Evolutionary conservation across 177 flowering plant genomes (phyloP).

Genomic region (Tripterygium wilfordii): DNA sequence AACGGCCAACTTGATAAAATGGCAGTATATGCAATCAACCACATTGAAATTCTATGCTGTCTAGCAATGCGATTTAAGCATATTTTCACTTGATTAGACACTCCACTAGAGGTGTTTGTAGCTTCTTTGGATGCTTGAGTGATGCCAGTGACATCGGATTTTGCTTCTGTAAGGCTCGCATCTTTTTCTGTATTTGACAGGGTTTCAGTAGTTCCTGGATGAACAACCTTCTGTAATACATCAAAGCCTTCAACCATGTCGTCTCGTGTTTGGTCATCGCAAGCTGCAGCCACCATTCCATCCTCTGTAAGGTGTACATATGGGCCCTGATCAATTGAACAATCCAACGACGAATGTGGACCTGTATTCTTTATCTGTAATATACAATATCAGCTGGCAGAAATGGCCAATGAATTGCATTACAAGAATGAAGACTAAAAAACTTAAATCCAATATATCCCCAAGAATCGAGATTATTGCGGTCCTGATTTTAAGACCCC

Average conservation of each 20-base stretch:
- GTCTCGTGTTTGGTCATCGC: constrained; percentile 25
- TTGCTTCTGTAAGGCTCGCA: constrained; percentile 3
- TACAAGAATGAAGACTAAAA: too few species aligned
- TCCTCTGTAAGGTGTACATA: constrained; percentile 54
- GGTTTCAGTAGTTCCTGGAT: not conserved
- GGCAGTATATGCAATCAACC: constrained; percentile 79
- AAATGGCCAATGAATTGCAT: not conserved
- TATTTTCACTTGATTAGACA: constrained; percentile 24
- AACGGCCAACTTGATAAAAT: constrained; percentile 68
- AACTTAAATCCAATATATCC: too few species aligned
- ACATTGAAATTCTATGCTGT: constrained; percentile 39
- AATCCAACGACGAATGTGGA: constrained; percentile 21
- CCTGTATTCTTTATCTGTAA: constrained; percentile 18
- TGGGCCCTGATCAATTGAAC: constrained; percentile 81
- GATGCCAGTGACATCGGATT: not conserved
- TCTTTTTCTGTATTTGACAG: constrained; percentile 5
- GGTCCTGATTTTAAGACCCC: too few species aligned
- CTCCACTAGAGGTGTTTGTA: not conserved
- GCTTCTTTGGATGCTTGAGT: constrained; percentile 1
- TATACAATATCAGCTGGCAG: not conserved
- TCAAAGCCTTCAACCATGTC: constrained; percentile 13
- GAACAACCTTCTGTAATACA: constrained; percentile 3
- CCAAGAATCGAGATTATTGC: too few species aligned
- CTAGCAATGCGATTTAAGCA: constrained; percentile 41
- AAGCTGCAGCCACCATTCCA: constrained; percentile 69